These are phyloP conservation scores for Pleurotus tuoliensis DNA, from an alignment of 768 basidiomycete species.

Conservation along the genomic window DNA sequence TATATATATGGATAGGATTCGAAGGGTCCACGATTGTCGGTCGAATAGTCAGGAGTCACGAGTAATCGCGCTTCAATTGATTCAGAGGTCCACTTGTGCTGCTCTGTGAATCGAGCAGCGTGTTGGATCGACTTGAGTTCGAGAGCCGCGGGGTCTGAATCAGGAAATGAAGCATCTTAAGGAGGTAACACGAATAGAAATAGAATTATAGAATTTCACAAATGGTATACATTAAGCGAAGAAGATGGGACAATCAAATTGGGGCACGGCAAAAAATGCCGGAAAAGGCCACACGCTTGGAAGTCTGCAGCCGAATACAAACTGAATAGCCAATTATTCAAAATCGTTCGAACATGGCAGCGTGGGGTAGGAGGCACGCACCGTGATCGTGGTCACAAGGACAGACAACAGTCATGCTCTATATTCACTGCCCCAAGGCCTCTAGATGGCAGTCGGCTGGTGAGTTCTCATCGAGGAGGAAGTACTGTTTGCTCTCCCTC, in stretches of 20 bases:
- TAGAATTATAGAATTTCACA: not conserved
- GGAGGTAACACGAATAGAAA: not conserved
- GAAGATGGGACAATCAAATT: not conserved
- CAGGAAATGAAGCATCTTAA: not conserved
- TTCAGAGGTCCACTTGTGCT: too few relatives aligned
- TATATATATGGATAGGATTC: too few relatives aligned
- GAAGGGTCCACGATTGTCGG: too few relatives aligned
- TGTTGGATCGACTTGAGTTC: too few relatives aligned
- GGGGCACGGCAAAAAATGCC: not conserved
- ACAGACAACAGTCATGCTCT: too few relatives aligned
- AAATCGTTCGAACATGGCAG: not conserved
- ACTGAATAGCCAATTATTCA: not conserved
- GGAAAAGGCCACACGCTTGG: not conserved
- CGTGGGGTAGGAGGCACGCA: conserved; percentile 5
- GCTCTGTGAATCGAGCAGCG: too few relatives aligned
- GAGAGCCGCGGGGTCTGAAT: not conserved
- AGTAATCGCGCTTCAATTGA: too few relatives aligned
- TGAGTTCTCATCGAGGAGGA: conserved; percentile 16
- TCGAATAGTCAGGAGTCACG: too few relatives aligned
- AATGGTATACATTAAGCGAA: too few relatives aligned
- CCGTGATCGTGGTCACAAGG: not conserved
- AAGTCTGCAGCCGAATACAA: not conserved
- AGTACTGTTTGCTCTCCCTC: conserved; percentile 17
- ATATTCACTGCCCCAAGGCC: conserved; percentile 6
- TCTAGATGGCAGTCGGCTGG: conserved; percentile 13